Conservation (phyloP, 306 rosid genomes). For the peach (Prunus persica) region Prunus_persica_NCBIv2 NC_034009.1:44082501-44083000, state of each 20-base stretch:
- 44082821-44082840: background rate
- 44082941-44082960: background rate
- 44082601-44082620: background rate
- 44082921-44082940: background rate
- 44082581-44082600: background rate
- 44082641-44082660: background rate
- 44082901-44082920: background rate
- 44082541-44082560: background rate
- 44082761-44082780: background rate
- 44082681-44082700: background rate
- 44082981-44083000: background rate
- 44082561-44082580: background rate
- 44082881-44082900: background rate
- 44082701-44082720: background rate
- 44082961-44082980: background rate
- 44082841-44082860: background rate
- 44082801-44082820: background rate
- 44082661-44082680: background rate
- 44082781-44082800: background rate
- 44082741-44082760: background rate
- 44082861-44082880: background rate
- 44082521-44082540: background rate
- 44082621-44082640: background rate
- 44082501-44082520: background rate
- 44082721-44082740: background rate